These are phyloP conservation scores for Cercophora samala DNA, from an alignment of 495 filamentous ascomycete genomes.

Conservation along the genomic window DNA sequence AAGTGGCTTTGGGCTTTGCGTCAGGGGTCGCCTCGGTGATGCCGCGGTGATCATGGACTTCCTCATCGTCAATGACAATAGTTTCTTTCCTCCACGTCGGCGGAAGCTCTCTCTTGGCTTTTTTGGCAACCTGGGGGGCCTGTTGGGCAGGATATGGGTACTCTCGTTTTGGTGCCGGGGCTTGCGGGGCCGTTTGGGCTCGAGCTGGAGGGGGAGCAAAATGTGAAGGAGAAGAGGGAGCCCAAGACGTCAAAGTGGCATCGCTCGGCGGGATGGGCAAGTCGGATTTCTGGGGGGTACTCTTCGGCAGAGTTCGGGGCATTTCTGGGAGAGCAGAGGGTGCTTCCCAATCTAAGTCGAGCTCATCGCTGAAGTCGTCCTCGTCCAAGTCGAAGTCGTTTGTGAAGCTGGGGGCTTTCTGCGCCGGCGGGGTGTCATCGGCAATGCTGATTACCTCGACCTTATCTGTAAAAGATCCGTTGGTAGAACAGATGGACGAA, in stretches of 20 bases:
- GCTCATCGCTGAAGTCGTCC: constrained; percentile 68
- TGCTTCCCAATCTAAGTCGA: constrained; percentile 59
- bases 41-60: constrained; percentile 14
- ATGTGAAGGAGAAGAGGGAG: constrained; percentile 39
- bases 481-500: constrained; percentile 38
- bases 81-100: constrained; percentile 21
- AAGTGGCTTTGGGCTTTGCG: constrained; percentile 36
- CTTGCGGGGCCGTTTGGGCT: constrained; percentile 1
- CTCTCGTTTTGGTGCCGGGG: constrained; percentile 32
- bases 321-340: constrained; percentile 43
- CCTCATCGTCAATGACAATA: not conserved
- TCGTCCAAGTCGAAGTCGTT: constrained; percentile 51
- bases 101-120: constrained; percentile 32
- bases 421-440: constrained; percentile 11
- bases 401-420: not conserved
- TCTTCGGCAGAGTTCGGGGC: constrained; percentile 22
- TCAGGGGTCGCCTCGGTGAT: constrained; percentile 28
- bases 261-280: constrained; percentile 20
- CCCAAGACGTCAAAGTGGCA: constrained; percentile 27
- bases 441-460: constrained; percentile 30
- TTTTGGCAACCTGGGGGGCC: constrained; percentile 30
- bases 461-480: constrained; percentile 37
- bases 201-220: constrained; percentile 12
- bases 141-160: constrained; percentile 26
- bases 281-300: constrained; percentile 5